Percentiles rank a stretch among this genome's conserved stretches.
phyloP scores from a whole-genome alignment of 176 grass and related monocot genomes.

The Typha latifolia region DNA sequence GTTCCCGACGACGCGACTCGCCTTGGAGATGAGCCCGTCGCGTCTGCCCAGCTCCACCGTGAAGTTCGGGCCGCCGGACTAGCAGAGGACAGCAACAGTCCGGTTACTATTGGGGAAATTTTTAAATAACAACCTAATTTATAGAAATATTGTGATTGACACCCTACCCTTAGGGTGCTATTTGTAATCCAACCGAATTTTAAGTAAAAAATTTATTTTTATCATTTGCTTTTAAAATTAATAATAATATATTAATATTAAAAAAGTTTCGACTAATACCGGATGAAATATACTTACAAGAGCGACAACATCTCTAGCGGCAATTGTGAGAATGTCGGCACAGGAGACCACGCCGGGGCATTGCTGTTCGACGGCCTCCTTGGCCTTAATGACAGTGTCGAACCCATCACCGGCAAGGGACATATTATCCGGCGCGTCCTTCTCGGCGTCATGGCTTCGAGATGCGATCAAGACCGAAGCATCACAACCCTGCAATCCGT shows the following conservation, averaged over 20 bases:
- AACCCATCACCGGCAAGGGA: constrained; percentile 93
- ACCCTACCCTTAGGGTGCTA: too few species aligned
- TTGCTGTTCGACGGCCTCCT: constrained; percentile 39
- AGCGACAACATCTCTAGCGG: constrained; percentile 51
- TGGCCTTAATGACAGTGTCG: constrained; percentile 55
- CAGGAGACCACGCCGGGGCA: constrained; percentile 81
- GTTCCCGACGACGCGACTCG: constrained; percentile 38
- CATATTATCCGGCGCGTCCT: constrained; percentile 56
- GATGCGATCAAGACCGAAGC: constrained; percentile 47
- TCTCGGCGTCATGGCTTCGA: constrained; percentile 48
- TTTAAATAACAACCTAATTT: neutral
- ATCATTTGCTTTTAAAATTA: too few species aligned
- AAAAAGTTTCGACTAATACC: neutral
- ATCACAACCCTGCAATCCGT: constrained; percentile 46
- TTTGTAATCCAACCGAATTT: too few species aligned
- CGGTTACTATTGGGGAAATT: too few species aligned
- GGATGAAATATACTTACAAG: constrained; percentile 33
- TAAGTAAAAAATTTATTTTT: too few species aligned
- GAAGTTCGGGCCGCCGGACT: constrained; percentile 57
- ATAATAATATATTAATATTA: neutral
- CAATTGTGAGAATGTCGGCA: constrained; percentile 67
- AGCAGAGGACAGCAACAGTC: neutral
- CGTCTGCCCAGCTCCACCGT: constrained; percentile 56
- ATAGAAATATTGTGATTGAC: neutral
- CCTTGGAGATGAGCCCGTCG: constrained; percentile 50